Conservation (phyloP, 2,329 filamentous ascomycete genomes). For the Hypoxylon sp. region DNA sequence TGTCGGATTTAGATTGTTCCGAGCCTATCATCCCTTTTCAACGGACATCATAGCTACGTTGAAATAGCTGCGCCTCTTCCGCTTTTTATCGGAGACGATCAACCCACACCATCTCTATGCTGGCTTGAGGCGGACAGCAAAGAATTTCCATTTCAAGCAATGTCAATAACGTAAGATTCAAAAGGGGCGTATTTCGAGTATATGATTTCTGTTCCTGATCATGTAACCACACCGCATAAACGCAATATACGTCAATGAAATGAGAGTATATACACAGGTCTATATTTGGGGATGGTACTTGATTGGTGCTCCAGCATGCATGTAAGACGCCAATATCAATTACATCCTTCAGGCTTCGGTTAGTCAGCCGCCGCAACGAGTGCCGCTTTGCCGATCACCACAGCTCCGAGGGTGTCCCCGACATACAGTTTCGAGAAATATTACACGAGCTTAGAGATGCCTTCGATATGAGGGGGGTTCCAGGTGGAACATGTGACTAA, state of each 20-base stretch:
- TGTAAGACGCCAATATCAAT: background rate
- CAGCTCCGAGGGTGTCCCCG: background rate
- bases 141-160: background rate
- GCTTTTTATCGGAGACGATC: background rate
- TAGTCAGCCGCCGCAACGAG: background rate
- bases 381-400: background rate
- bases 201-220: background rate
- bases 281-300: background rate
- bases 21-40: background rate
- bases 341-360: background rate
- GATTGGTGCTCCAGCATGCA: background rate
- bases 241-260: background rate
- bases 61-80: background rate
- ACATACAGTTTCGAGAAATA: background rate
- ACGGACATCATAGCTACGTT: background rate
- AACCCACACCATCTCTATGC: background rate
- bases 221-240: background rate
- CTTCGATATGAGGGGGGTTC: background rate
- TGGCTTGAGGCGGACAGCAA: background rate
- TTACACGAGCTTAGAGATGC: background rate
- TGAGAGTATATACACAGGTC: background rate
- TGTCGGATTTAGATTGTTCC: slow-evolving; percentile 1
- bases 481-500: background rate
- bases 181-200: background rate
- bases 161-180: background rate